Percentiles rank a stretch among this genome's conserved stretches.
Evolutionary conservation across 1,284 basidiomycete species (phyloP).

Genomic region (Leccinum insigne): DNA sequence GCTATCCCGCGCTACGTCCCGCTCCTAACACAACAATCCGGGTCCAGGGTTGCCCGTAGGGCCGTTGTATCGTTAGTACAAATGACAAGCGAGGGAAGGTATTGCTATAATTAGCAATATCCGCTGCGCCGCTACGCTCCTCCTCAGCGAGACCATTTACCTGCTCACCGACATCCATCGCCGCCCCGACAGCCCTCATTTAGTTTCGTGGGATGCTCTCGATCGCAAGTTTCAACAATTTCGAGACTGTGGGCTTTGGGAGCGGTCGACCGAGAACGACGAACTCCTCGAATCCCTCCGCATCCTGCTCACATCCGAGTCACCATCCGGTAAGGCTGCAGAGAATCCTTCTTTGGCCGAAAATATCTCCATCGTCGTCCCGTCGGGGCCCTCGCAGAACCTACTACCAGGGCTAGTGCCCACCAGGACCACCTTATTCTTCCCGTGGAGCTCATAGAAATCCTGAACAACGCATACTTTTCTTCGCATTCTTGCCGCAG

Average conservation of each 20-base stretch:
- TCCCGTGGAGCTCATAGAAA: conserved; percentile 52
- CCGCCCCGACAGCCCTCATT: conserved; percentile 17
- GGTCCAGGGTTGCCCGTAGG: no score
- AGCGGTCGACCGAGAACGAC: conserved; percentile 32
- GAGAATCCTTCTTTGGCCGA: conserved; percentile 5
- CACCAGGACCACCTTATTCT: conserved; percentile 35
- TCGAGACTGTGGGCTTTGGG: conserved; percentile 35
- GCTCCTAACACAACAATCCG: no score
- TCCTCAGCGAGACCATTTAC: conserved; percentile 26
- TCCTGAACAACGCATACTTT: conserved; percentile 62
- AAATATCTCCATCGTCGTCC: conserved; percentile 22
- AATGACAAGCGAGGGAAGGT: no score
- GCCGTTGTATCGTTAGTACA: no score
- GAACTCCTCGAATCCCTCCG: conserved; percentile 33
- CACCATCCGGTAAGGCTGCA: conserved; percentile 9
- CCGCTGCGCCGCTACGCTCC: background rate
- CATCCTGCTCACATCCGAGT: conserved; percentile 13
- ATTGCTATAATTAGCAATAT: no score
- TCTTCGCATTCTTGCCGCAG: conserved; percentile 61
- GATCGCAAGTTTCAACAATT: conserved; percentile 28
- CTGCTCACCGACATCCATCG: conserved; percentile 22
- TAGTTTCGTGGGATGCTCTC: conserved; percentile 29
- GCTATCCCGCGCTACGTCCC: no score
- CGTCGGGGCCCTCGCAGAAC: conserved; percentile 22
- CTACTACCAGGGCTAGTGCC: conserved; percentile 33